These are phyloP conservation scores for Claviceps sp. DNA, from an alignment of 2,329 filamentous ascomycete genomes.

Conservation along the genomic window DNA sequence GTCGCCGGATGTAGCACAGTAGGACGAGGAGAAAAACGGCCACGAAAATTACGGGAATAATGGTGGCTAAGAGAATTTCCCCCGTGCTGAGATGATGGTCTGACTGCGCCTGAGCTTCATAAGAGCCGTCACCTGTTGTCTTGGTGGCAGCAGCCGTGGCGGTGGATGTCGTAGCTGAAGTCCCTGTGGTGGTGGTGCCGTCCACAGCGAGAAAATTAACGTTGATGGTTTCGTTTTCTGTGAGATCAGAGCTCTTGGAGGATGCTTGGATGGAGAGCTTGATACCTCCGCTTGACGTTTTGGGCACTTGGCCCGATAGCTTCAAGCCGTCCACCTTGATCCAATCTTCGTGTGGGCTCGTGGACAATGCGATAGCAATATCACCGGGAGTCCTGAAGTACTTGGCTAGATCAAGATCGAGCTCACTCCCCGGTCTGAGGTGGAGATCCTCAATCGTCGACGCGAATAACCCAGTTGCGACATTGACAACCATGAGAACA, in stretches of 20 bases:
- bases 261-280: conserved; percentile 18
- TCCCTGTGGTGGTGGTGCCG: conserved; percentile 13
- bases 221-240: conserved; percentile 24
- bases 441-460: conserved; percentile 26
- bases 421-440: conserved; percentile 25
- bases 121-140: conserved; percentile 8
- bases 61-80: conserved; percentile 28
- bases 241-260: conserved; percentile 19
- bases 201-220: conserved; percentile 20
- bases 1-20: conserved; percentile 21
- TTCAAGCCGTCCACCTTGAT: conserved; percentile 25
- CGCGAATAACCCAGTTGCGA: conserved; percentile 26
- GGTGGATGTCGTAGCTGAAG: conserved; percentile 11
- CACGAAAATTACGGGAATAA: conserved; percentile 28
- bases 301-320: conserved; percentile 28
- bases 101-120: conserved; percentile 7
- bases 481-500: conserved; percentile 32
- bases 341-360: conserved; percentile 28
- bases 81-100: conserved; percentile 17
- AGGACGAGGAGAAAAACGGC: conserved; percentile 20
- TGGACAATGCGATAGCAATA: conserved; percentile 22
- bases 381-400: conserved; percentile 28
- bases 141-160: conserved; percentile 13
- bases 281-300: conserved; percentile 18
- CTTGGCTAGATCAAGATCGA: conserved; percentile 28